Conservation (phyloP, 345 rosid genomes). For the Geranium brycei region DNA sequence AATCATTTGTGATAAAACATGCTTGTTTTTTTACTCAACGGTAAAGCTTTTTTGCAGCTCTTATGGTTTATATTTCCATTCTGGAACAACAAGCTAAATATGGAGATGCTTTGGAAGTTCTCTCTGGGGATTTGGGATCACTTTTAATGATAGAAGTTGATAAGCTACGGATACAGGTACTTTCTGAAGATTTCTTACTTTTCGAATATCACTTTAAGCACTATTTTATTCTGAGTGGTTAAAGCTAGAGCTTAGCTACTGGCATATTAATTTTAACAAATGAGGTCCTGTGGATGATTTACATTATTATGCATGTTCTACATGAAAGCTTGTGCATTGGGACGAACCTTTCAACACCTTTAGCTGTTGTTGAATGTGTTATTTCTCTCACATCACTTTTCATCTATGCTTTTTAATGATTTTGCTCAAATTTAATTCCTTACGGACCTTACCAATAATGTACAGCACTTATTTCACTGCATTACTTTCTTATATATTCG, state of each 20-base stretch:
- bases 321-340: neutral
- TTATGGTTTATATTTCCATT: conserved; percentile 75
- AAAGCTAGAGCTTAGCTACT: too few relatives aligned
- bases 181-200: conserved; percentile 9
- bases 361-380: neutral
- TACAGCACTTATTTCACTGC: neutral
- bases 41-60: conserved; percentile 44
- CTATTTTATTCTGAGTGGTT: neutral
- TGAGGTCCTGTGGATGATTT: too few relatives aligned
- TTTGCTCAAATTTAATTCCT: neutral
- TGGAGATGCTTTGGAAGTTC: conserved; percentile 67
- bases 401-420: too few relatives aligned
- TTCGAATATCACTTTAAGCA: conserved; percentile 8
- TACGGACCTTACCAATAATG: too few relatives aligned
- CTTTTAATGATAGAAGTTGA: conserved; percentile 83
- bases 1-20: neutral
- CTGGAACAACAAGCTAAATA: conserved; percentile 81
- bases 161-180: conserved; percentile 80
- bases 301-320: neutral
- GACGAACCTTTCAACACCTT: neutral
- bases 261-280: too few relatives aligned
- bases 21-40: conserved; percentile 4
- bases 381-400: neutral
- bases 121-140: conserved; percentile 75
- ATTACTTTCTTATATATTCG: conserved; percentile 24